Evolutionary conservation across 352 stramenopile species (phyloP).

Genomic region (Globisporangium spiculum): DNA sequence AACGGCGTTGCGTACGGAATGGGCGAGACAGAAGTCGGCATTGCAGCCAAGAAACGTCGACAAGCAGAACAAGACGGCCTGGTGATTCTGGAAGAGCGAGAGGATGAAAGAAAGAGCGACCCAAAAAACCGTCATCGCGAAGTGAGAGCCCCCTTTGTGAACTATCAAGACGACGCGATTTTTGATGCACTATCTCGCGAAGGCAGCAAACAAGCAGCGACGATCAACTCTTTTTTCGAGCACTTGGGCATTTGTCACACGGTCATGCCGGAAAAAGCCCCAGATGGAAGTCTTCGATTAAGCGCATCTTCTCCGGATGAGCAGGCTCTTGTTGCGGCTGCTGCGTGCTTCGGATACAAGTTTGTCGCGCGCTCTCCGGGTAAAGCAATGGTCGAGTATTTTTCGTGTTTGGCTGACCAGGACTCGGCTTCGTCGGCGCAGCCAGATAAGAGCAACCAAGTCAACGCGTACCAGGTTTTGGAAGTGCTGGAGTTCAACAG

Average conservation of each 20-base stretch:
- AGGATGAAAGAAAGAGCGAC: constrained; percentile 30
- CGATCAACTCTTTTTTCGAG: constrained; percentile 80
- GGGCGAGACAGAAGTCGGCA: constrained; percentile 83
- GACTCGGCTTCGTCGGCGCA: constrained; percentile 30
- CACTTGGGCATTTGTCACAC: constrained; percentile 93
- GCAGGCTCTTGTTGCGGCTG: constrained; percentile 83
- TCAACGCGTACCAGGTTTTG: constrained; percentile 80
- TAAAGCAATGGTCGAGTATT: constrained; percentile 74
- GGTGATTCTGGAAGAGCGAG: neutral
- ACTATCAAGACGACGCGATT: constrained; percentile 82
- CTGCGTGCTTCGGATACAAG: constrained; percentile 80
- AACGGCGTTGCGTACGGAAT: constrained; percentile 92
- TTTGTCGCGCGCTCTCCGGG: constrained; percentile 69
- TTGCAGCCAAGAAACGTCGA: constrained; percentile 61
- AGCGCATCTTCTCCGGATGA: constrained; percentile 92
- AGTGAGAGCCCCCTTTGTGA: constrained; percentile 77
- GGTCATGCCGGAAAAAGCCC: constrained; percentile 95
- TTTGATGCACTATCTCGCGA: constrained; percentile 56
- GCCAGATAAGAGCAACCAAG: constrained; percentile 27
- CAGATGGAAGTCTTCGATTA: constrained; percentile 80
- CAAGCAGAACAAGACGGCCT: constrained; percentile 33
- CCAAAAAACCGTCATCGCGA: constrained; percentile 39
- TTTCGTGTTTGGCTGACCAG: constrained; percentile 36
- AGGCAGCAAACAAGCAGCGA: constrained; percentile 37
- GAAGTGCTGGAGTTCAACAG: constrained; percentile 95